Evolutionary conservation across 176 grass and related monocot genomes (phyloP), one percentile per base, ranked within the genome.

Genomic region (Aegilops bicornis): DNA sequence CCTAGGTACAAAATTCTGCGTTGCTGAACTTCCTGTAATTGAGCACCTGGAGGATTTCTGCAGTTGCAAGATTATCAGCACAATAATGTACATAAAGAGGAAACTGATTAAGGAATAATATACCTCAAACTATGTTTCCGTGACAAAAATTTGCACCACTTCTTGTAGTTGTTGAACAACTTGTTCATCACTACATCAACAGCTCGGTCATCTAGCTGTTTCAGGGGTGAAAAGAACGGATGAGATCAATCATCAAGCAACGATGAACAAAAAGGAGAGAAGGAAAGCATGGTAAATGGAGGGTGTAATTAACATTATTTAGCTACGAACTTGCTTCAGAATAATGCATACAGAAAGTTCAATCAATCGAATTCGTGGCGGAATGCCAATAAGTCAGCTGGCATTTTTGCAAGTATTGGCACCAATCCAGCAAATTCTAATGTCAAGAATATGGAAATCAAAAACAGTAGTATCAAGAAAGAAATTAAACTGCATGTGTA

Each of bases 91-190:
- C 47, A 86, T 22, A 59, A 56, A 80, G 17, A 65, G 27, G 48
- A 27, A 59, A 59, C 32, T 31, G 59, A 42, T n/a, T 50, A 19
- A 70, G 59, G 3, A 67, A 77, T 69, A 67, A 77, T 72, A 86
- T 82, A 94, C 91, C 90, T 87, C 87, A 98, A 89, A 85, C 93
- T 95, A 87, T 95, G 86, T 47, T 98, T 98, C 8, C 91, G 71
- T 52, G 91, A 94, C 84, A 98, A 92, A 88, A 98, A 98, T 78
- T 98, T 95, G 83, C 96, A 98, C 96, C 96, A 98, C 40, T 89
- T 92, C 76, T 69, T 92, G 79, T 98, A 98, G 89, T 98, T 98
- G 80, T 89, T 94, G 84, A 98, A 98, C 88, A 95, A 60, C 84
- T 95, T 98, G 79, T 59, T 88, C 88, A 94, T 95, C 73, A 95